Evolutionary conservation across 2,329 filamentous ascomycete species (phyloP), one percentile per base, ranked within the genome.

Genomic region (Fusarium miscanthi): DNA sequence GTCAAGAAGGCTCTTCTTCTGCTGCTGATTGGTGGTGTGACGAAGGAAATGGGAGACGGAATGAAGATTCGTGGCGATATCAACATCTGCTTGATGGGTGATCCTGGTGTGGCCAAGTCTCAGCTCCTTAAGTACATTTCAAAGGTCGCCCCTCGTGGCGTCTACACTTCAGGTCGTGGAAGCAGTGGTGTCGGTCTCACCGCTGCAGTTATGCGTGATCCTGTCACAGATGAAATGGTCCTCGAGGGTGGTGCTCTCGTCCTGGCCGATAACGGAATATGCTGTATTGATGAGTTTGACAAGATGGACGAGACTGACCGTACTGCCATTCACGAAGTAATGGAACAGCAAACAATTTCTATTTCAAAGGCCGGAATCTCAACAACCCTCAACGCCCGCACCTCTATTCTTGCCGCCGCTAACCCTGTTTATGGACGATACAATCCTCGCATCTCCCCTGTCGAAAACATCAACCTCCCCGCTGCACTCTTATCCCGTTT

Each of bases 11-110:
- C 96, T 4, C 89, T 99, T 17, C 88, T 99, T n/a, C 87, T 99
- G 9, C 91, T 98, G 35, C 89, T 99, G 38, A 97, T 99, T 74
- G 96, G 96, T 69, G 96, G 96, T 85, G 95, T 98, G 3, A 96
- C 91, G 8, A 99, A 99, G 83, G 92, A 96, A 79, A 97, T 98
- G 89, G 94, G 94, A 58, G 96, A 99, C 79, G 96, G 96, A 68
- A 98, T 99, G 96, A 93, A 94, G 78, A 99, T 99, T 80, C 94
- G 96, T 87, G 96, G 96, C 78, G 96, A 99, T 80, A 97, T 99
- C 86, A 99, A 99, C 84, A 92, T 99, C 71, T 98, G 96, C 82
- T 85, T 99, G 79, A 99, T 99, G 96, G 96, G 96, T 87, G 96
- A 99, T 79, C 96, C 96, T 80, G 96, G 96, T 94, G 96, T 99